Evolutionary conservation across 2,329 filamentous ascomycete species (phyloP).

Genomic region (Chaetomium olivaceum): DNA sequence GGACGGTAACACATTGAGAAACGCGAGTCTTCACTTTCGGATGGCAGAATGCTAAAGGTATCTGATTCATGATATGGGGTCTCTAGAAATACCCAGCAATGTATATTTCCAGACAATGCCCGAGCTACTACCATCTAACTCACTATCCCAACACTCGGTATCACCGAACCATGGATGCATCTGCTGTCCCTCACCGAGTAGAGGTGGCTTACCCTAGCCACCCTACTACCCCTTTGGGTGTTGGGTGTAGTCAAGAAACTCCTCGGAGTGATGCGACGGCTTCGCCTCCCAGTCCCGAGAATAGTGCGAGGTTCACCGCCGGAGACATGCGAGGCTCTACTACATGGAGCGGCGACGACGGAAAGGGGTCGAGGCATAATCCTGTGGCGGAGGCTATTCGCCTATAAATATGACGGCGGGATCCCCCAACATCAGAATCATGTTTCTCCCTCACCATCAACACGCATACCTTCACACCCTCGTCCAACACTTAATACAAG

Average conservation of each 20-base stretch:
- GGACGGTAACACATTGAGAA: background rate
- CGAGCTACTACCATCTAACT: background rate
- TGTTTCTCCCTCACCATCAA: background rate
- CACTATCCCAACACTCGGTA: background rate
- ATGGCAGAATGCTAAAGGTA: background rate
- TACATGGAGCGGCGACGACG: background rate
- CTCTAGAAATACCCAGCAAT: background rate
- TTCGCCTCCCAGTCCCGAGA: background rate
- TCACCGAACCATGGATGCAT: background rate
- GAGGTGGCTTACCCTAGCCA: background rate
- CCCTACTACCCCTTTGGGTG: background rate
- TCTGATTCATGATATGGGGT: background rate
- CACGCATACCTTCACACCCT: background rate
- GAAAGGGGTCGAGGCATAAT: background rate
- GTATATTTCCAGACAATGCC: too few species aligned
- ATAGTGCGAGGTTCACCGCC: background rate
- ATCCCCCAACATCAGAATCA: background rate
- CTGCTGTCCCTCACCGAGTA: background rate
- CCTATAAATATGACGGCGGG: background rate
- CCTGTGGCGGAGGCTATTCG: background rate
- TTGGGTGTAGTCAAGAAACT: background rate
- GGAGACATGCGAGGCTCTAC: background rate
- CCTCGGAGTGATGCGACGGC: background rate
- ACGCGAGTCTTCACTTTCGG: background rate
- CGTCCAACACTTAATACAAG: background rate